Percentiles rank a stretch among this genome's conserved stretches.
Evolutionary conservation across 257 asterid genomes (phyloP).

Genomic region (Fraxinus americana): DNA sequence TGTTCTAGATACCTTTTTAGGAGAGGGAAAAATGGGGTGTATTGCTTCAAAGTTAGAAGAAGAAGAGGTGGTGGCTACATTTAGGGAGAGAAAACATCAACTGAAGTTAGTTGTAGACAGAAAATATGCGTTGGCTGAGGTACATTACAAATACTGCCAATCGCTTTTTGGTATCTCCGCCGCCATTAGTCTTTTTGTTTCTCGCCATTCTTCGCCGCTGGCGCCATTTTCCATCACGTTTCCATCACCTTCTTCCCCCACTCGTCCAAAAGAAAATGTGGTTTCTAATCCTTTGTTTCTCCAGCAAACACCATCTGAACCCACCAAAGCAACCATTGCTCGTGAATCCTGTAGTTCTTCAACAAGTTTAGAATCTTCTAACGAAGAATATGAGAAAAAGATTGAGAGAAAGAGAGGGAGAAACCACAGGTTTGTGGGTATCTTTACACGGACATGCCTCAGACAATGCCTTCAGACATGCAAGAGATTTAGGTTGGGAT

Average conservation of each 20-base stretch:
- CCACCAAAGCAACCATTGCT: constrained; percentile 56
- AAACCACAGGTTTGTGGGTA: constrained; percentile 50
- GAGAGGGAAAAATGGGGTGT: constrained; percentile 64
- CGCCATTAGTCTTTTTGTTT: constrained; percentile 70
- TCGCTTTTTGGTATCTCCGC: constrained; percentile 80
- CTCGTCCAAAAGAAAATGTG: constrained; percentile 41
- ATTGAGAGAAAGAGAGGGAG: constrained; percentile 23
- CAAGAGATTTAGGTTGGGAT: constrained; percentile 89
- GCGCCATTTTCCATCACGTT: constrained; percentile 58
- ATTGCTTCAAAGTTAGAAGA: constrained; percentile 72
- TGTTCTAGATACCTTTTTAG: constrained; percentile 18
- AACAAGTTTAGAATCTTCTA: constrained; percentile 41
- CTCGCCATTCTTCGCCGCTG: constrained; percentile 72
- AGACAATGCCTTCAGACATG: constrained; percentile 52
- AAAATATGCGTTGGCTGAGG: constrained; percentile 77
- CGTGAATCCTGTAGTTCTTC: constrained; percentile 45
- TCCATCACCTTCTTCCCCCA: constrained; percentile 57
- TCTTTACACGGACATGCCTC: constrained; percentile 71
- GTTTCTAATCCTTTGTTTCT: constrained; percentile 86
- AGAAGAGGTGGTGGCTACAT: constrained; percentile 80
- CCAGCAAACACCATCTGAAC: constrained; percentile 63
- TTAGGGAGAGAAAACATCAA: constrained; percentile 74
- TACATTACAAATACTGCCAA: constrained; percentile 78
- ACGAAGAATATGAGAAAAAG: constrained; percentile 45
- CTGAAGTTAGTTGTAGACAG: constrained; percentile 80